These are phyloP conservation scores for Kernera saxatilis DNA, from an alignment of 345 rosid species.

Conservation along the genomic window DNA sequence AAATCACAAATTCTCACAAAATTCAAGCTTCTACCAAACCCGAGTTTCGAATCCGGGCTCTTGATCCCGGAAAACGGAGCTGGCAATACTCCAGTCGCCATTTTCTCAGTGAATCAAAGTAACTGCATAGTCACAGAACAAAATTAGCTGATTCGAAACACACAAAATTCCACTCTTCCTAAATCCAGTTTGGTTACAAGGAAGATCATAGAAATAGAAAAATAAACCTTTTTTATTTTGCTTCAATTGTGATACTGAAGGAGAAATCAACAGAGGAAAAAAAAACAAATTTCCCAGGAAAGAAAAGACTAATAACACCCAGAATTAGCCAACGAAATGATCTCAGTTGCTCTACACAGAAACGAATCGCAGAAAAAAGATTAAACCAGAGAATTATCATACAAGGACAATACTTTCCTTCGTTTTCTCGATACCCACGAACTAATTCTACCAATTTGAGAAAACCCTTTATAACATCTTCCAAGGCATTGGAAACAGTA, in stretches of 20 bases:
- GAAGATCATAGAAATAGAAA: not conserved
- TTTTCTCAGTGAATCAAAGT: slow-evolving; percentile 19
- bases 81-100: slow-evolving; percentile 76
- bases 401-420: not conserved
- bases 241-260: slow-evolving; percentile 1
- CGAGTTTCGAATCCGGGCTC: slow-evolving; percentile 46
- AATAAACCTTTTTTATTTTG: not conserved
- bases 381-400: too few relatives aligned
- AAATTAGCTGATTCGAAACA: not conserved
- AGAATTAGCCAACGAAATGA: not conserved
- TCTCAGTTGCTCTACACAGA: not conserved
- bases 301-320: not conserved
- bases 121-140: slow-evolving; percentile 22
- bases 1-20: slow-evolving; percentile 60
- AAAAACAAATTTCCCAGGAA: not conserved
- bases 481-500: not conserved
- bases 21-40: slow-evolving; percentile 54
- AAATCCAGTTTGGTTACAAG: not conserved
- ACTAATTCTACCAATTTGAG: not conserved
- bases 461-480: not conserved
- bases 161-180: not conserved
- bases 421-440: slow-evolving; percentile 9
- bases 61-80: slow-evolving; percentile 66
- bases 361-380: not conserved
- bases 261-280: not conserved